phyloP scores from a whole-genome alignment of 1,139 yeast genomes.

The Taiozyma onychis region DNA sequence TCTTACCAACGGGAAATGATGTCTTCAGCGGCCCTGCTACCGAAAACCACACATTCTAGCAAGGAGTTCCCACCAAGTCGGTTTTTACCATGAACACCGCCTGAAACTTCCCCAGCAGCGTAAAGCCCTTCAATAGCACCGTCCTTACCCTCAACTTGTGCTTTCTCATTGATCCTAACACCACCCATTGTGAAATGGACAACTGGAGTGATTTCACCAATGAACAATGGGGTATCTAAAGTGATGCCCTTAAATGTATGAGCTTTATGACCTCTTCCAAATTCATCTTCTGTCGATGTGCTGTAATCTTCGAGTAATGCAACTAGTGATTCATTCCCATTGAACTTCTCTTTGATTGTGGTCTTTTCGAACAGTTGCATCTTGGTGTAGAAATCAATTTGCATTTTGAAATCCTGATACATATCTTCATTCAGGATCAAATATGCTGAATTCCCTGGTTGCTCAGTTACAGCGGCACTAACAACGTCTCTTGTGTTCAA shows the following conservation, averaged over 20 bases:
- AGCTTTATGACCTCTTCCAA: slow-evolving; percentile 26
- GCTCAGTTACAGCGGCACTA: slow-evolving; percentile 39
- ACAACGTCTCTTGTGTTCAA: slow-evolving; percentile 67
- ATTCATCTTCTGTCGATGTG: slow-evolving; percentile 26
- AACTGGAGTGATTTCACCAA: slow-evolving; percentile 57
- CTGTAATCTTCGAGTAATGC: slow-evolving; percentile 43
- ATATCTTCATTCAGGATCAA: slow-evolving; percentile 32
- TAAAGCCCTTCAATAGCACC: slow-evolving; percentile 52
- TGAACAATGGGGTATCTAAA: slow-evolving; percentile 24
- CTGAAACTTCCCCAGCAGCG: slow-evolving; percentile 80
- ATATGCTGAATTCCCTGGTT: slow-evolving; percentile 36
- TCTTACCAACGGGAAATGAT: neutral
- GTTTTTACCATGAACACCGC: slow-evolving; percentile 78
- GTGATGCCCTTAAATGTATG: slow-evolving; percentile 25
- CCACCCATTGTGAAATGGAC: slow-evolving; percentile 90
- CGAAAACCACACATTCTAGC: slow-evolving; percentile 78
- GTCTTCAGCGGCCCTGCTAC: slow-evolving; percentile 38
- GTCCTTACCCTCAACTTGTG: slow-evolving; percentile 46
- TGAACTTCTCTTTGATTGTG: slow-evolving; percentile 31
- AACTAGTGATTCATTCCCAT: slow-evolving; percentile 36
- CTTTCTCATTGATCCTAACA: slow-evolving; percentile 53
- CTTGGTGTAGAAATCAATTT: slow-evolving; percentile 60
- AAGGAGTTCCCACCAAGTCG: slow-evolving; percentile 75
- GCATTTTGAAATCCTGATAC: slow-evolving; percentile 33
- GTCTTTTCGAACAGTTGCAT: slow-evolving; percentile 56